A percentile compares a stretch with the other conserved stretches of the same genome.
phyloP scores from a whole-genome alignment of 805 yeast genomes.

The Candida morakotiae region DNA sequence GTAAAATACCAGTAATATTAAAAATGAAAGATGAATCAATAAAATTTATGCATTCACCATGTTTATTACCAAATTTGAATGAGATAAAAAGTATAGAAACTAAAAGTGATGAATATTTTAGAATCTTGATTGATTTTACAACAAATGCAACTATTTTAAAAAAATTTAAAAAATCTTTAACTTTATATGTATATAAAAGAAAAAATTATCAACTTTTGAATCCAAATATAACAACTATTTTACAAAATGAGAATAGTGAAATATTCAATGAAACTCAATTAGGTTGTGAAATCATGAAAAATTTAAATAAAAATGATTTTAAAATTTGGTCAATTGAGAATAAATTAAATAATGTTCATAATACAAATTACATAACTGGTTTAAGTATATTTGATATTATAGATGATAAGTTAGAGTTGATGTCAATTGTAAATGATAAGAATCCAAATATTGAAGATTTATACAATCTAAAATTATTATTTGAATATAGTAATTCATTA shows the following conservation, averaged over 20 bases:
- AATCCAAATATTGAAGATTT: conserved; percentile 50
- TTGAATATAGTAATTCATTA: conserved; percentile 53
- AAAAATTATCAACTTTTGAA: conserved; percentile 36
- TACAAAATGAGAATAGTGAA: conserved; percentile 31
- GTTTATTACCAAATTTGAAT: conserved; percentile 59
- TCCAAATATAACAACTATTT: conserved; percentile 26
- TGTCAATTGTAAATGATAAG: conserved; percentile 38
- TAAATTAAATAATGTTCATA: conserved; percentile 4
- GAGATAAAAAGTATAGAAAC: conserved; percentile 47
- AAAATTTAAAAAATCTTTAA: conserved; percentile 40
- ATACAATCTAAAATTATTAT: conserved; percentile 59
- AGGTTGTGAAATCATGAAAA: conserved; percentile 18
- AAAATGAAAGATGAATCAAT: conserved; percentile 34
- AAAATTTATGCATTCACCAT: conserved; percentile 49
- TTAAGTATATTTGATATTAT: conserved; percentile 43
- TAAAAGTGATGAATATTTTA: conserved; percentile 46
- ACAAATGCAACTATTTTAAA: conserved; percentile 39
- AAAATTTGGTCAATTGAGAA: conserved; percentile 26
- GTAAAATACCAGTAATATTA: conserved; percentile 42
- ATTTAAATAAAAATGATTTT: conserved; percentile 24
- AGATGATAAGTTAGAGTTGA: conserved; percentile 54
- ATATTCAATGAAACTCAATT: conserved; percentile 20
- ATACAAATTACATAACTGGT: conserved; percentile 19
- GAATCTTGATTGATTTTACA: conserved; percentile 43
- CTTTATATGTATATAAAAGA: conserved; percentile 49